Evolutionary conservation across 1,284 basidiomycete species (phyloP), one percentile per base, ranked within the genome.

Genomic region (Apiotrichum siamense): DNA sequence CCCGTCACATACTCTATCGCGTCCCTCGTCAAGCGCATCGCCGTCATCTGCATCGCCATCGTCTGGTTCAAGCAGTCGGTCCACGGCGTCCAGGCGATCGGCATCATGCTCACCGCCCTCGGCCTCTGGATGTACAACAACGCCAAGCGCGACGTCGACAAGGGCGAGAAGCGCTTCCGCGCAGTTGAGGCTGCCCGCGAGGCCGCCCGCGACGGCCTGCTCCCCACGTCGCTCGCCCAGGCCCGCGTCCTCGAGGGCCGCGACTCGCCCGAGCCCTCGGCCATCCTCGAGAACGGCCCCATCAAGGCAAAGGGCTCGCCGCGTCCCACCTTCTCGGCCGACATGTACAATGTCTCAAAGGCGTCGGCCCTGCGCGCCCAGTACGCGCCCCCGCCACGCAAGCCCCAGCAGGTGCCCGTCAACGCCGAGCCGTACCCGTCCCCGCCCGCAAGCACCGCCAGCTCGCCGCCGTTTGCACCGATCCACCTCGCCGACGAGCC

Each of bases 1-100:
- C 96, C 94, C 7, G 96, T 99, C 54, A 98, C 96, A 1, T 99
- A 99, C 77, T 93, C 88, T 42, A 97, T 99, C 70, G 96, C 94
- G 1, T 94, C 89, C 12, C 83, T 99, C 62, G 85, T 97, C 77
- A 99, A 99, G 77, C 87, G 96, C 27, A 92, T 99, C 50, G 91
- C 87, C 40, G 96, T 99, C 63, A 99, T 99, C 65, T 92, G 91
- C 74, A 85, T 97, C 60, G 94, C 96, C 26, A 91, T 99, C 68
- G 77, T 93, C 46, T 99, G 94, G 94, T 98, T 97, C 76, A 85
- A 81, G 51, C 94, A 98, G 76, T 70, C 78, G 18, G 84, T 98
- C 4, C 86, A 93, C 57, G 80, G 80, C 6, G 67, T 97, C 11
- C 96, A 98, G 74, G 90, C 80, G 2, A 61, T 78, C 37, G 96